These are phyloP conservation scores for Pseudogymnoascus destructans DNA, from an alignment of 2,329 filamentous ascomycete species.

Conservation along the genomic window DNA sequence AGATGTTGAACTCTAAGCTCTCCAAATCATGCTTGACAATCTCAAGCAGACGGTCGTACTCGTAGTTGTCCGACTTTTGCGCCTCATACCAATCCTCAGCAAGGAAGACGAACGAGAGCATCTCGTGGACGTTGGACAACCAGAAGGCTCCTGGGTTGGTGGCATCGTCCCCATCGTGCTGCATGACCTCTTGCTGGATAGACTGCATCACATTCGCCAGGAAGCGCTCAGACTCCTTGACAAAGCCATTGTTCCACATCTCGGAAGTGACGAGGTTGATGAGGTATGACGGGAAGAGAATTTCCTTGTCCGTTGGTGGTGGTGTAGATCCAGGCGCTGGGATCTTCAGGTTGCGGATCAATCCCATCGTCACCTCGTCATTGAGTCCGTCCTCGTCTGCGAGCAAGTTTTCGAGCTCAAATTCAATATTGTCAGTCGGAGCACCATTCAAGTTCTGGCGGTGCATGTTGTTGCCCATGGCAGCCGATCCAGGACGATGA, in stretches of 20 bases:
- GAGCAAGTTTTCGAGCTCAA: conserved; percentile 84
- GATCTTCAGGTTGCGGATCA: conserved; percentile 95
- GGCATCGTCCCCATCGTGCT: conserved; percentile 92
- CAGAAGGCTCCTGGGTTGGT: conserved; percentile 97
- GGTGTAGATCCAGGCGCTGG: conserved; percentile 76
- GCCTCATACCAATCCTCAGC: conserved; percentile 99
- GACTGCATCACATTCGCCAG: conserved; percentile 99
- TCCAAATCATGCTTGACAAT: conserved; percentile 99
- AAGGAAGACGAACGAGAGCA: conserved; percentile 98
- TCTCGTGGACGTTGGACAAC: conserved; percentile 98
- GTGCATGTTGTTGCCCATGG: conserved; percentile 49
- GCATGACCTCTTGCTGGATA: conserved; percentile 98
- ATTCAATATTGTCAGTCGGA: conserved; percentile 79
- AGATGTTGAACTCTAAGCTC: conserved; percentile 98
- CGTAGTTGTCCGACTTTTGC: conserved; percentile 98
- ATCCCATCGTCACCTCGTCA: conserved; percentile 89
- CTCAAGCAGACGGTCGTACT: conserved; percentile 92
- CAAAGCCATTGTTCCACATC: conserved; percentile 99
- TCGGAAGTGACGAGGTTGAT: conserved; percentile 98
- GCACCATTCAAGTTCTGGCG: conserved; percentile 62
- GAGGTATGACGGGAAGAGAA: conserved; percentile 94
- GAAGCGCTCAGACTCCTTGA: conserved; percentile 98
- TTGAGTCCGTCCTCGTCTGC: conserved; percentile 93
- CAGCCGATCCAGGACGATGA: conserved; percentile 82
- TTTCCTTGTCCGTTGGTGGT: conserved; percentile 93